A percentile compares a stretch with the other conserved stretches of the same genome.
These are phyloP conservation scores for Kodamaea fungicola DNA, from an alignment of 1,139 yeast species.

Conservation along the genomic window DNA sequence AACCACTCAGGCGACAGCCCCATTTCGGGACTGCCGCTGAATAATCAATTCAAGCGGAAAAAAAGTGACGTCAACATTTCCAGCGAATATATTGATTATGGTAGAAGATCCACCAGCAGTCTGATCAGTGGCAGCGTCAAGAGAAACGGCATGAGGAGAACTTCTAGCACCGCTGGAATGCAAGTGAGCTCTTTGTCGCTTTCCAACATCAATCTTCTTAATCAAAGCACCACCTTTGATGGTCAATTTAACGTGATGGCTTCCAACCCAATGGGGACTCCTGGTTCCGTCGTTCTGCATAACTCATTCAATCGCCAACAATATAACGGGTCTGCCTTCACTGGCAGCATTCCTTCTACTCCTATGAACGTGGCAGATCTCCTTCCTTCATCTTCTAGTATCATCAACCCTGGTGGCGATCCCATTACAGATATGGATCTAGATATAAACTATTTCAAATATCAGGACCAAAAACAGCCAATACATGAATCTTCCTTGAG, in stretches of 20 bases:
- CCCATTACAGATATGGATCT: constrained; percentile 8
- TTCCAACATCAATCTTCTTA: constrained; percentile 25
- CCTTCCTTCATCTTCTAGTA: constrained; percentile 14
- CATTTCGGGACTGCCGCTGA: constrained; percentile 6
- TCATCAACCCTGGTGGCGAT: constrained; percentile 2
- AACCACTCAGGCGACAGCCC: constrained; percentile 1
- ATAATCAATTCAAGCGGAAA: constrained; percentile 41
- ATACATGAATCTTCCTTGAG: constrained; percentile 13
- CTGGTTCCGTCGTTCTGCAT: constrained; percentile 21
- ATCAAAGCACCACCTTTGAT: constrained; percentile 18
- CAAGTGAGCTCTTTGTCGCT: constrained; percentile 18
- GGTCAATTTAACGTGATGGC: constrained; percentile 8
- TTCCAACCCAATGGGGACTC: constrained; percentile 15
- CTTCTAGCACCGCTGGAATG: constrained; percentile 4
- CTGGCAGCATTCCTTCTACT: constrained; percentile 14
- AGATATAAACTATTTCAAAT: constrained; percentile 6
- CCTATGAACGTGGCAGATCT: constrained; percentile 20
- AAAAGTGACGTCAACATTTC: constrained; percentile 34
- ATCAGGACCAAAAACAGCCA: constrained; percentile 9
- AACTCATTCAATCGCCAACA: constrained; percentile 3
- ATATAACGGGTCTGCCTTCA: background rate
- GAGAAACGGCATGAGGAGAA: constrained; percentile 6
- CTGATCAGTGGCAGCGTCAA: constrained; percentile 9
- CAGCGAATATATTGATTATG: constrained; percentile 12
- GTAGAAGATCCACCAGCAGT: constrained; percentile 12